Evolutionary conservation across 116 monocot genomes (phyloP).

Genomic region (Papilionanthe hybrid): DNA sequence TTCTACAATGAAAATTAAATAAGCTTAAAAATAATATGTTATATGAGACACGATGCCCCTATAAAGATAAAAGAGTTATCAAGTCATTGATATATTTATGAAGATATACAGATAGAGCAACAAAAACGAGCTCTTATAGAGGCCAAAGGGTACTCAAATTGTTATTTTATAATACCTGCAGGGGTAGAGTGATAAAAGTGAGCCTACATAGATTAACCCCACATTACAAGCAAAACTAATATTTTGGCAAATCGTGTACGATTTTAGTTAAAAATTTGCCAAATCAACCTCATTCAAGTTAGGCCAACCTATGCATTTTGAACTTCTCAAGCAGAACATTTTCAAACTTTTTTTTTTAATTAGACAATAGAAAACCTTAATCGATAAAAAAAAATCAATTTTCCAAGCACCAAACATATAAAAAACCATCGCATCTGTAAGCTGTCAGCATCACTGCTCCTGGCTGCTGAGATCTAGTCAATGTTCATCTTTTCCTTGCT

Average conservation of each 20-base stretch:
- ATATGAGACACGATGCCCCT: too few species aligned
- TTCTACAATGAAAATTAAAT: too few species aligned
- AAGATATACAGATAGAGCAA: too few species aligned
- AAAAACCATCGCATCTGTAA: not conserved
- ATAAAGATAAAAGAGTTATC: too few species aligned
- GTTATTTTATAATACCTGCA: too few species aligned
- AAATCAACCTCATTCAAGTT: not conserved
- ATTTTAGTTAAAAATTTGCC: not conserved
- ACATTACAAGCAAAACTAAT: not conserved
- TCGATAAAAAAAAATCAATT: not conserved
- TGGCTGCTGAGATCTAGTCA: not conserved
- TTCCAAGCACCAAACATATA: not conserved
- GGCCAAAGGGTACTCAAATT: too few species aligned
- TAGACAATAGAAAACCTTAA: not conserved
- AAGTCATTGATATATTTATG: too few species aligned
- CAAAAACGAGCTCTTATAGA: too few species aligned
- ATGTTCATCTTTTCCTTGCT: not conserved
- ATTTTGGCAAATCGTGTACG: not conserved
- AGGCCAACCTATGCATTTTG: not conserved
- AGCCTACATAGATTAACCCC: not conserved
- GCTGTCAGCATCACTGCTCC: not conserved
- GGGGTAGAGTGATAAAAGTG: too few species aligned
- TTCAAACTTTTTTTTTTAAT: not conserved
- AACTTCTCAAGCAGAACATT: not conserved
- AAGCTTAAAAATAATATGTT: too few species aligned